Evolutionary conservation across 495 filamentous ascomycete species (phyloP), one percentile per base, ranked within the genome.

Genomic region (Podospora pseudoanserina): DNA sequence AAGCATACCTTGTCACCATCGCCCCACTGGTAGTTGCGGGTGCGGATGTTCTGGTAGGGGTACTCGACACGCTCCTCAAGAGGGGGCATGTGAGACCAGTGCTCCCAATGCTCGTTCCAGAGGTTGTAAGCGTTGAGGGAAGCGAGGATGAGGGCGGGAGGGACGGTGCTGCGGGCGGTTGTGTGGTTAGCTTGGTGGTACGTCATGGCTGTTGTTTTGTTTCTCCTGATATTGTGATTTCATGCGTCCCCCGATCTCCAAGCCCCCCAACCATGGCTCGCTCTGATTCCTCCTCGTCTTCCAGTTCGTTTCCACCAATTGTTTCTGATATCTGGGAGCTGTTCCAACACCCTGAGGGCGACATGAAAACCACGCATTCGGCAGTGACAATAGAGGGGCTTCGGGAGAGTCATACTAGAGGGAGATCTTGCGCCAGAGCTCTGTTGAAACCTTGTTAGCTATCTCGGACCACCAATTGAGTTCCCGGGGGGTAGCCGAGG

Each of bases 61-160:
- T 97, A 97, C 83, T 97, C 89, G 71, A 83, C 75, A 75, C 91
- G 88, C 80, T 97, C 94, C 84, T 96, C 92, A 53, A 95, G 86
- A 66, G 94, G 90, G 64, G 90, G 86, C 83, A 91, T 83, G 84
- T 97, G 93, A 5, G 79, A 79, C 91, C 90, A 92, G 83, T 97
- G 94, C 83, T 95, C 91, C 94, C 93, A 97, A 81, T 97, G 94
- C 87, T 96, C 92, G 68, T 85, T 86, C 92, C 93, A 97, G 67
- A 95, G 88, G 78, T 86, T 88, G 77, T 92, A 95, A 74, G 94
- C 92, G 79, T 97, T 97, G 74, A 87, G 73, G 67, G 82, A 78
- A 58, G 89, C 87, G 71, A 92, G 79, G 70, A 91, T 82, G 67
- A 97, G 83, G 78, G 77, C 80, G 62, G 93, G 92, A 71, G 89